Percentiles rank a stretch among this genome's conserved stretches.
These are phyloP conservation scores for Melampsora americana DNA, from an alignment of 1,284 basidiomycete genomes.

Conservation along the genomic window DNA sequence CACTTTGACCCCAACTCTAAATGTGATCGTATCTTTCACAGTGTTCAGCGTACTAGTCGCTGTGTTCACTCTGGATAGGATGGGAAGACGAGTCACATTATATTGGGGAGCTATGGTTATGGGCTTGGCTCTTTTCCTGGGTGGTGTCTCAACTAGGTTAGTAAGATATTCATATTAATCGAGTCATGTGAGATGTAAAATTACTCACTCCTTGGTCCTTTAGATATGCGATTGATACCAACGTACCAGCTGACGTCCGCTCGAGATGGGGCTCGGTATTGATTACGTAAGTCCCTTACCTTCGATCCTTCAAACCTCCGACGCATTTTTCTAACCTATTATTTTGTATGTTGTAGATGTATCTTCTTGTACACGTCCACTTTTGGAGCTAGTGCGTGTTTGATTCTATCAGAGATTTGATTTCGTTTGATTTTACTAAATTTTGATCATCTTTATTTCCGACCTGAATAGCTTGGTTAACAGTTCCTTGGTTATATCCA, in stretches of 20 bases:
- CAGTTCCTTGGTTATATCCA: constrained; percentile 42
- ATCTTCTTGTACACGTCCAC: constrained; percentile 42
- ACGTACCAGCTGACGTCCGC: not conserved
- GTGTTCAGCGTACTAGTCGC: constrained; percentile 47
- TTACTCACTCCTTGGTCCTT: not conserved
- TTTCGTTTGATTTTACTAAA: not conserved
- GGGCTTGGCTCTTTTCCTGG: constrained; percentile 49
- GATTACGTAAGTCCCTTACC: constrained; percentile 17
- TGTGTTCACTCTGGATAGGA: constrained; percentile 52
- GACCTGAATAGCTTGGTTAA: constrained; percentile 32
- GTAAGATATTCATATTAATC: not conserved
- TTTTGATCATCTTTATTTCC: not conserved
- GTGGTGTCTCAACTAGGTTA: constrained; percentile 46
- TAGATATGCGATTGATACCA: not conserved
- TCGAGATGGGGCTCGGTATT: constrained; percentile 28
- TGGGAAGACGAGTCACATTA: constrained; percentile 48
- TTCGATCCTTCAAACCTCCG: not conserved
- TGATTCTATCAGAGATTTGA: not conserved
- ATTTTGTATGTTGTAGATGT: not conserved
- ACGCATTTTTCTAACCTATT: too few species aligned
- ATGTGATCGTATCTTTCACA: not conserved
- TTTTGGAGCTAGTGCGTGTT: constrained; percentile 35
- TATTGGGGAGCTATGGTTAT: constrained; percentile 48
- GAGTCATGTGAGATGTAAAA: not conserved
- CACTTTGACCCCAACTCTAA: not conserved